These are phyloP conservation scores for Boletus sp. DNA, from an alignment of 768 basidiomycete genomes.

Conservation along the genomic window DNA sequence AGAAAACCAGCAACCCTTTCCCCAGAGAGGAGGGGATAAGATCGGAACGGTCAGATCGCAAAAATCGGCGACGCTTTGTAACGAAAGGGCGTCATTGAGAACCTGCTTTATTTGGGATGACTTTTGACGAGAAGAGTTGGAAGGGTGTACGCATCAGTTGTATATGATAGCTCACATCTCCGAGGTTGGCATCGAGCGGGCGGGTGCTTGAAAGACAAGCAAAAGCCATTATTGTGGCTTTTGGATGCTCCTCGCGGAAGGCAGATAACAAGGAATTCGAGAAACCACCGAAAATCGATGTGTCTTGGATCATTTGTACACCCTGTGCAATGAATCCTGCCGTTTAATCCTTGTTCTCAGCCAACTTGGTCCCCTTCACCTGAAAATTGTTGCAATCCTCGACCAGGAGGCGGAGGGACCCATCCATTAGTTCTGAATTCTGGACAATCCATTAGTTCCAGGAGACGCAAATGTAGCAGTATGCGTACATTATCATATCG, in stretches of 20 bases:
- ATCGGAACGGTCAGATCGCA: constrained; percentile 53
- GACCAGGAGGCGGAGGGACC: constrained; percentile 59
- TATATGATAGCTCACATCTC: constrained; percentile 42
- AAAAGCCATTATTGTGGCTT: constrained; percentile 56
- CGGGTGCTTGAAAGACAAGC: constrained; percentile 52
- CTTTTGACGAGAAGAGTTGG: constrained; percentile 25
- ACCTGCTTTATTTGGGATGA: constrained; percentile 39
- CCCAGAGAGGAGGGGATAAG: constrained; percentile 45
- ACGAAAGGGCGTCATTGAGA: constrained; percentile 63
- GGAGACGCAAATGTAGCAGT: not conserved
- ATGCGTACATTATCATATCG: constrained; percentile 53
- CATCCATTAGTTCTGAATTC: constrained; percentile 69
- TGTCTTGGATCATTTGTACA: constrained; percentile 65
- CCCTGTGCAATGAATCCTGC: constrained; percentile 44
- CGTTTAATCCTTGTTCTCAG: not conserved
- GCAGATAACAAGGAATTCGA: constrained; percentile 53
- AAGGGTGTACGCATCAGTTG: not conserved
- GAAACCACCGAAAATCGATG: constrained; percentile 64
- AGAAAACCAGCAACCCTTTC: constrained; percentile 28
- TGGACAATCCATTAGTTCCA: constrained; percentile 25
- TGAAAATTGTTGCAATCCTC: constrained; percentile 78
- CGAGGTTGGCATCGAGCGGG: constrained; percentile 33
- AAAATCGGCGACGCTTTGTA: constrained; percentile 49
- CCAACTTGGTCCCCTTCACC: constrained; percentile 36
- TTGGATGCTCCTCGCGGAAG: constrained; percentile 68